Percentiles rank a stretch among this genome's conserved stretches.
phyloP scores from a whole-genome alignment of 2,329 filamentous ascomycete species.

The Neofusicoccum laricinum region DNA sequence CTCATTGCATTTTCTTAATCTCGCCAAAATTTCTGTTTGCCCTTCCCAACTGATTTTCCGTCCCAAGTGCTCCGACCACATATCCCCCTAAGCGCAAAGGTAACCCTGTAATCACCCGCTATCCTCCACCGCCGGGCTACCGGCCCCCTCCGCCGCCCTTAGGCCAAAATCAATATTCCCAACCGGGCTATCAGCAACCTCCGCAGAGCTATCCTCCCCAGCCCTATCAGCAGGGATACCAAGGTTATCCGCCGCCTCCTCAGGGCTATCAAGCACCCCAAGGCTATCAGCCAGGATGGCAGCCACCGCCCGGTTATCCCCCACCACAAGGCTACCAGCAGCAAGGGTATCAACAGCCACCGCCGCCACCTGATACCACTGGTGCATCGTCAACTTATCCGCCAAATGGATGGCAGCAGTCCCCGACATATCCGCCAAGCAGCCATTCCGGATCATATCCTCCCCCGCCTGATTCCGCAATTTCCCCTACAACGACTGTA shows the following conservation, averaged over 20 bases:
- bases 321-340: conserved; percentile 25
- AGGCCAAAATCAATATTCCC: conserved; percentile 22
- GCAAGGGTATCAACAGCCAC: conserved; percentile 23
- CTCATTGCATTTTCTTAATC: not conserved
- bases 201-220: conserved; percentile 24
- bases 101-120: conserved; percentile 49
- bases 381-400: conserved; percentile 1
- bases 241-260: conserved; percentile 20
- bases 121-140: conserved; percentile 50
- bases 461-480: not conserved
- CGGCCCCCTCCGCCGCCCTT: conserved; percentile 26
- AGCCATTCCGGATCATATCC: conserved; percentile 2
- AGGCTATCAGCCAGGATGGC: conserved; percentile 20
- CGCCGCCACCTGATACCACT: conserved; percentile 2
- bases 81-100: conserved; percentile 44
- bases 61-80: conserved; percentile 19
- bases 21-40: conserved; percentile 4
- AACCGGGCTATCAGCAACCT: conserved; percentile 22
- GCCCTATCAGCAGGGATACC: conserved; percentile 25
- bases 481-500: not conserved
- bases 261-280: conserved; percentile 23
- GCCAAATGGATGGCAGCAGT: conserved; percentile 10
- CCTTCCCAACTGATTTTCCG: conserved; percentile 3
- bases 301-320: conserved; percentile 5
- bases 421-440: not conserved